Conservation (phyloP, 2,329 filamentous ascomycete species). For the Clonostachys sp. region DNA sequence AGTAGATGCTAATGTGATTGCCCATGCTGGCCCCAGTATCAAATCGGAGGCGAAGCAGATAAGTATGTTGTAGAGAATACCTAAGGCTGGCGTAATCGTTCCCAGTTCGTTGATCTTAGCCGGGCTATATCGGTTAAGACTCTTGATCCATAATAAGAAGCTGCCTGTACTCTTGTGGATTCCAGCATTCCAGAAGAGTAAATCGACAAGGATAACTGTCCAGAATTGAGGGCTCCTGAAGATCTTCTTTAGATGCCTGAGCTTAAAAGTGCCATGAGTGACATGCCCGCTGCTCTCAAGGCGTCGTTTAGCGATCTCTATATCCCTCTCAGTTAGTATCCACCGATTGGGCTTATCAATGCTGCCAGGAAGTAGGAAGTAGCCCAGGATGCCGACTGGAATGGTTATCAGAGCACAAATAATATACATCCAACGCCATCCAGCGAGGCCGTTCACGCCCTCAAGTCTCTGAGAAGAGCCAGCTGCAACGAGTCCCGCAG, state of each 20-base stretch:
- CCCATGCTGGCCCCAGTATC: conserved; percentile 45
- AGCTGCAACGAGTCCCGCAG: conserved; percentile 43
- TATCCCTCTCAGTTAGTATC: conserved; percentile 38
- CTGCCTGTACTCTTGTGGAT: conserved; percentile 39
- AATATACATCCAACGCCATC: conserved; percentile 23
- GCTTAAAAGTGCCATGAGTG: conserved; percentile 25
- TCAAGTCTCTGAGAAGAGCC: conserved; percentile 32
- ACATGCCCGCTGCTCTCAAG: conserved; percentile 37
- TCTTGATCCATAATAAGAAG: conserved; percentile 56
- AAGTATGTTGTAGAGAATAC: conserved; percentile 50
- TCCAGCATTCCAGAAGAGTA: conserved; percentile 54
- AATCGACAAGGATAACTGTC: conserved; percentile 41
- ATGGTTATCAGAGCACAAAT: no score
- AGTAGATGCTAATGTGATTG: conserved; percentile 42
- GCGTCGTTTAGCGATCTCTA: conserved; percentile 36
- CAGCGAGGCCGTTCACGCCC: conserved; percentile 37
- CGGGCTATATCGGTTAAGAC: conserved; percentile 38
- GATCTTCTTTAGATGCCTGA: conserved; percentile 22
- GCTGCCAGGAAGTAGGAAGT: conserved; percentile 38
- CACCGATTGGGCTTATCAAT: conserved; percentile 37
- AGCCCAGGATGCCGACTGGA: conserved; percentile 22
- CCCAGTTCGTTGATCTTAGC: conserved; percentile 45
- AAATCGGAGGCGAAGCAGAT: conserved; percentile 52
- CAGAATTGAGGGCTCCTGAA: conserved; percentile 41
- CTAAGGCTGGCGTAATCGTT: conserved; percentile 46